Percentiles rank a stretch among this genome's conserved stretches.
These are phyloP conservation scores for Pleurotus citrinopileatus DNA, from an alignment of 768 basidiomycete genomes.

Conservation along the genomic window DNA sequence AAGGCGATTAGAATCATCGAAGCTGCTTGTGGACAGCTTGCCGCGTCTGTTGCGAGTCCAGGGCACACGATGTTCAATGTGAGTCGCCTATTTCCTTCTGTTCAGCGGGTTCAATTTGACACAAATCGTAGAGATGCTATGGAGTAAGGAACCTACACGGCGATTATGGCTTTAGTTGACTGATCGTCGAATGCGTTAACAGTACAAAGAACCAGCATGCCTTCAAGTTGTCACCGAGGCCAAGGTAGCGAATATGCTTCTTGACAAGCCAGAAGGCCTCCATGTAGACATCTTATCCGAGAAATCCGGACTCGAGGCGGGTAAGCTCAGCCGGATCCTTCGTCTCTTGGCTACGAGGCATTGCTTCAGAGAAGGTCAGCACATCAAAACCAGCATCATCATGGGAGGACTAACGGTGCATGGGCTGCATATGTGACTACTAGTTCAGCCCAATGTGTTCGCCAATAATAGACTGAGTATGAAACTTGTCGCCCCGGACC, in stretches of 20 bases:
- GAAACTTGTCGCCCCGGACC: slow-evolving; percentile 28
- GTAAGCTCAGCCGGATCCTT: slow-evolving; percentile 36
- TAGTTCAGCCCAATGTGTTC: slow-evolving; percentile 34
- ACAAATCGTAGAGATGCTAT: slow-evolving; percentile 14
- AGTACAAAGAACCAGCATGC: slow-evolving; percentile 30
- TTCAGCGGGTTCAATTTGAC: not conserved
- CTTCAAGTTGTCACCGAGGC: slow-evolving; percentile 31
- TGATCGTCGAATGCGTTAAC: not conserved
- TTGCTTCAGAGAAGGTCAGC: slow-evolving; percentile 40
- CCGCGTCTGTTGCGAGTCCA: slow-evolving; percentile 26
- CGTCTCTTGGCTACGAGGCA: slow-evolving; percentile 38
- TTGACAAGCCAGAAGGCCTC: slow-evolving; percentile 31
- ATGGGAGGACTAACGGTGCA: not conserved
- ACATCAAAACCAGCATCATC: no score
- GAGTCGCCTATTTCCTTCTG: slow-evolving; percentile 8
- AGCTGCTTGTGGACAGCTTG: slow-evolving; percentile 32
- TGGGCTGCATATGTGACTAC: not conserved
- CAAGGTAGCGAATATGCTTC: slow-evolving; percentile 36
- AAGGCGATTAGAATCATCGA: slow-evolving; percentile 30
- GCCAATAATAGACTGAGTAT: slow-evolving; percentile 40
- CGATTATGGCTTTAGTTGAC: not conserved
- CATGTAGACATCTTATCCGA: slow-evolving; percentile 28
- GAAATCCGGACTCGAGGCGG: slow-evolving; percentile 27
- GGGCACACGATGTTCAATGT: slow-evolving; percentile 29
- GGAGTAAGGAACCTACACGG: slow-evolving; percentile 13